These are phyloP conservation scores for Zizania latifolia DNA, from an alignment of 176 grass and related monocot genomes.

Conservation along the genomic window DNA sequence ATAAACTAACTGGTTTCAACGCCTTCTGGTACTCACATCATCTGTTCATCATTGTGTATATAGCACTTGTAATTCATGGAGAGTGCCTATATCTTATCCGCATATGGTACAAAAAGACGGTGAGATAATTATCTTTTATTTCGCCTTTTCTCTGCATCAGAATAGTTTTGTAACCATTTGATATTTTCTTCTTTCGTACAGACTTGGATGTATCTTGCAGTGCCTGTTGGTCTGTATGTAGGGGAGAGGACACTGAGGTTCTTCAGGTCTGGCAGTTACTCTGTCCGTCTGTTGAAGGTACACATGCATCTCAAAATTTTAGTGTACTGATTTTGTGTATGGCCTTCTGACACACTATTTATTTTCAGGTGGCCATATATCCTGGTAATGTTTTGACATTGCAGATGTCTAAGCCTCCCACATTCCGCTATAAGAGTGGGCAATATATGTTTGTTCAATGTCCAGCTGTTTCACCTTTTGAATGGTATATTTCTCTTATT, in stretches of 20 bases:
- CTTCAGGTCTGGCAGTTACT: constrained; percentile 83
- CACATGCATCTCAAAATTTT: constrained; percentile 5
- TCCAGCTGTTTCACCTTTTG: constrained; percentile 85
- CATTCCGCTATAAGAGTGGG: constrained; percentile 84
- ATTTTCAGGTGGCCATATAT: constrained; percentile 97
- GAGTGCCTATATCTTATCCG: constrained; percentile 69
- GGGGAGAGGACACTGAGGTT: constrained; percentile 87
- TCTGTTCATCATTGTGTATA: constrained; percentile 78
- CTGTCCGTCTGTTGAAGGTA: constrained; percentile 86
- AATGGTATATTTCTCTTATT: constrained; percentile 72
- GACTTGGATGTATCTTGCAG: constrained; percentile 98
- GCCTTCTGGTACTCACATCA: constrained; percentile 99
- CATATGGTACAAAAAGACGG: constrained; percentile 74
- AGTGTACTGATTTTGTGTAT: constrained; percentile 20
- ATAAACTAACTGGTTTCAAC: constrained; percentile 91
- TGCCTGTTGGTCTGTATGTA: constrained; percentile 75
- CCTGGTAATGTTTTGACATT: constrained; percentile 90
- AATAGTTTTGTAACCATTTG: background rate
- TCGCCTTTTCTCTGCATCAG: constrained; percentile 3
- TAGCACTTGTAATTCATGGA: constrained; percentile 79
- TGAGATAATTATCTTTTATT: constrained; percentile 34
- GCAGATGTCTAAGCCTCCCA: constrained; percentile 86
- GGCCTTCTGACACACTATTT: constrained; percentile 31
- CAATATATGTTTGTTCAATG: constrained; percentile 99
- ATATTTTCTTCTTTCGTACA: constrained; percentile 31